Evolutionary conservation across 164 flowering plant species (phyloP), one percentile per base, ranked within the genome.

Genomic region (Litsea cubeba): DNA sequence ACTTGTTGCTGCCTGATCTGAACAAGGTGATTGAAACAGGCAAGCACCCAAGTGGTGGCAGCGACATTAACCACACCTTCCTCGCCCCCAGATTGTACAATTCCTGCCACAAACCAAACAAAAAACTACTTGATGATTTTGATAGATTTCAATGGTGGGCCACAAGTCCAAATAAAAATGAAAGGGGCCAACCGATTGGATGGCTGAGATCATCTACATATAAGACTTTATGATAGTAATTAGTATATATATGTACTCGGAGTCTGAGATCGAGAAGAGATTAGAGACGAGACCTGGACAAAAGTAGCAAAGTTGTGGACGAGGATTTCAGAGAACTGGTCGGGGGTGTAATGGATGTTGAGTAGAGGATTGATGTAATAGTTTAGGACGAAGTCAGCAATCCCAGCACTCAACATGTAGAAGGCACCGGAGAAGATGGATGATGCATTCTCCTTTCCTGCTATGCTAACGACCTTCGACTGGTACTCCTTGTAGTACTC

Each of bases 1-100:
- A 93, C 70, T 81, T 66, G 75, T 91, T 89, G 75, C 82, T 87
- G 69, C 89, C 89, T 3, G 12, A 10, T 1, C 97, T 92, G 64
- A 90, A 91, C 15, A 89, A 78, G 17, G 94, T 91, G 71, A 90
- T 88, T 26, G 91, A 84, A 58, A 94, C 95, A 0, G 99, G 99
- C 79, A 95, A 78, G 82, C 98, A 95, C 28, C 99, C 99, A 0
- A 80, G 51, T 17, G 99, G 99, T 14, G 97, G 95, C 58, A 93
- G 78, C 49, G 68, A 82, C 65, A 92, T 89, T 28, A 90, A 91
- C 22, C 92, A 93, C 7, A 95, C 88, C 82, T 88, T 91, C 80
- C 91, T 85, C 28, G 82, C 95, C 40, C 97, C 97, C 75, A 87
- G 69, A 23, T 69, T 78, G 77, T 93, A 87, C 58, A 93, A 76